Evolutionary conservation across 2,329 filamentous ascomycete genomes (phyloP), one percentile per base, ranked within the genome.

Genomic region (Blastomyces emzantsi): DNA sequence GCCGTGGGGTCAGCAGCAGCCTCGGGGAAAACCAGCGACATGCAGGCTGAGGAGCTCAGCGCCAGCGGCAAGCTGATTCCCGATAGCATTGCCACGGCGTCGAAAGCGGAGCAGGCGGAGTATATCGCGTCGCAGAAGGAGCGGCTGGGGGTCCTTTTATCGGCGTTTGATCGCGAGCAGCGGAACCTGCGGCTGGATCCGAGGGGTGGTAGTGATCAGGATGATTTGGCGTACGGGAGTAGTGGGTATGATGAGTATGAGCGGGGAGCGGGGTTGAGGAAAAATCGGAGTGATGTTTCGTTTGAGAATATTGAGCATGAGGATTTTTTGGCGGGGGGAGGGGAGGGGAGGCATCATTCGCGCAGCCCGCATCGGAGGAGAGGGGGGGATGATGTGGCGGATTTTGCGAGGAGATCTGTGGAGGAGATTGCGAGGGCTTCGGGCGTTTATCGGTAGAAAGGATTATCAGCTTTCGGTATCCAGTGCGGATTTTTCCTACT

Each of bases 261-360:
- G 33, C 65, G 67, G 11, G 67, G 70, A 22, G 67, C 70, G n/a
- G 67, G 70, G 9, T 66, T 96, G 70, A 88, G 85, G 70, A 93
- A 93, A 78, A 93, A 90, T 72, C 86, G 87, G 67, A 95, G 90
- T 74, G 92, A 96, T 73, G 85, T 84, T 25, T 93, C 96, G 69
- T 97, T 97, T 72, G 92, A 96, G 72, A 90, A 90, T 73, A 90
- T 95, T 68, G 89, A 94, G 66, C 86, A 87, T 43, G 89, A 62
- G 30, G 61, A 62, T 9, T n/a, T 56, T 13, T 54, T 55, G 47
- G 7, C 30, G 0, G 45, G 25, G 17, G 33, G 49, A 2, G 39
- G 59, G 43, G 59, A 61, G 28, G n/a, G 45, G 15, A 22, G 49
- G 4, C 49, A 43, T 28, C 47, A 61, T 22, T 49, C 57, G 8